phyloP scores from a whole-genome alignment of 106 monocot species.

The Dendrobium officinale region DNA sequence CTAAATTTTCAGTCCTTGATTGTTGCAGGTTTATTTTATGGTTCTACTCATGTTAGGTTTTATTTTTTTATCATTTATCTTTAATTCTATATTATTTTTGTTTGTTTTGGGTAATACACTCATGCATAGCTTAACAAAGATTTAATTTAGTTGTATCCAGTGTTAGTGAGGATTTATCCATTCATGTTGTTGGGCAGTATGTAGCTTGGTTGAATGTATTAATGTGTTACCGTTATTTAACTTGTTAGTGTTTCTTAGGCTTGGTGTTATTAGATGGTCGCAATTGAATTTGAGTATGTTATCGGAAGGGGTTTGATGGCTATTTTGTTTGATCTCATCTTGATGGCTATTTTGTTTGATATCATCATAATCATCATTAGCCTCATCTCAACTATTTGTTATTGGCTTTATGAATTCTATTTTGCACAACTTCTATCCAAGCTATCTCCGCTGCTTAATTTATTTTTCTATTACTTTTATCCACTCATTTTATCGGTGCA shows the following conservation, averaged over 20 bases:
- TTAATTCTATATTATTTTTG: background rate
- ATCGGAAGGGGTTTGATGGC: too few species aligned
- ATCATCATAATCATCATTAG: background rate
- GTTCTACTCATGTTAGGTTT: background rate
- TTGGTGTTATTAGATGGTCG: too few species aligned
- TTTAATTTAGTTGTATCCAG: too few species aligned
- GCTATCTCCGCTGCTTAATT: background rate
- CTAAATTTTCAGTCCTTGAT: background rate
- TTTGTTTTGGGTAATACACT: background rate
- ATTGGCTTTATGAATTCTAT: background rate
- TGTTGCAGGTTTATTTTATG: background rate
- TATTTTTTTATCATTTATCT: background rate
- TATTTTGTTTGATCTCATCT: background rate
- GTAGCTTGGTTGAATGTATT: too few species aligned
- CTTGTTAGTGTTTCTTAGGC: too few species aligned
- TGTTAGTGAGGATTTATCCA: too few species aligned
- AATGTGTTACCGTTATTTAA: too few species aligned
- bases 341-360: background rate
- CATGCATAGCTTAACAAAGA: background rate
- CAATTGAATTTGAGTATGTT: too few species aligned
- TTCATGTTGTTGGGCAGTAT: too few species aligned
- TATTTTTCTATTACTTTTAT: background rate
- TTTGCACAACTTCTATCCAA: background rate
- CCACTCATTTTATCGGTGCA: background rate
- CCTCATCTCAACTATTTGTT: background rate